Percentiles rank a stretch among this genome's conserved stretches.
These are phyloP conservation scores for Acacia melanoxylon DNA, from an alignment of 306 rosid species.

Conservation along the genomic window DNA sequence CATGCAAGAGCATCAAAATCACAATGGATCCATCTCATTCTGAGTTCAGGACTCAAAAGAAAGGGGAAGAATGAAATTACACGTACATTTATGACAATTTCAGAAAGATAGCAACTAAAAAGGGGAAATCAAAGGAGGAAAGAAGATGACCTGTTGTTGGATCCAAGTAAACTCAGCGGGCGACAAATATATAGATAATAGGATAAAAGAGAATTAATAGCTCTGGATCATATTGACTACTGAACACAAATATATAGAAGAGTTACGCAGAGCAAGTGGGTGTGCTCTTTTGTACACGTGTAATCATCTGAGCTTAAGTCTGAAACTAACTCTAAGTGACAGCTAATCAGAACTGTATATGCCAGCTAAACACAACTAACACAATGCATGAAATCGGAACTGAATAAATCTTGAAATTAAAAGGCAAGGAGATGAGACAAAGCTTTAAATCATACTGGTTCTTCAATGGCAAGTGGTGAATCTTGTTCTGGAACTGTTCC, in stretches of 20 bases:
- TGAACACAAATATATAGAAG: too few species aligned
- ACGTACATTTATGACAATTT: background rate
- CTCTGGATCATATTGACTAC: too few species aligned
- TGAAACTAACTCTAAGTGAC: too few species aligned
- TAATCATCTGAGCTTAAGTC: constrained; percentile 19
- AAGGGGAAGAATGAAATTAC: constrained; percentile 14
- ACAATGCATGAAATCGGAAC: background rate
- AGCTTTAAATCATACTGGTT: background rate
- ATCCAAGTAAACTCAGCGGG: constrained; percentile 87
- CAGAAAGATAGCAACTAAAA: background rate
- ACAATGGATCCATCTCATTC: background rate
- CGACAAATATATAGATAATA: constrained; percentile 50
- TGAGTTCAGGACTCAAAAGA: background rate
- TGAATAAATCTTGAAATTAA: background rate
- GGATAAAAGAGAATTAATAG: too few species aligned
- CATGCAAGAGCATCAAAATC: constrained; percentile 7
- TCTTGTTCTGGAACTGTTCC: background rate
- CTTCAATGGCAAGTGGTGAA: background rate
- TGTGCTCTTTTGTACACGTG: too few species aligned
- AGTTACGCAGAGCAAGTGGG: too few species aligned
- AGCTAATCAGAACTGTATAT: too few species aligned
- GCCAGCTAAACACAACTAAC: too few species aligned
- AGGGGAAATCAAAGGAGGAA: background rate
- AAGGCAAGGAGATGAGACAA: background rate
- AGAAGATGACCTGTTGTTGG: constrained; percentile 71